These are phyloP conservation scores for Trichoderma arundinaceum DNA, from an alignment of 2,329 filamentous ascomycete species.

Conservation along the genomic window DNA sequence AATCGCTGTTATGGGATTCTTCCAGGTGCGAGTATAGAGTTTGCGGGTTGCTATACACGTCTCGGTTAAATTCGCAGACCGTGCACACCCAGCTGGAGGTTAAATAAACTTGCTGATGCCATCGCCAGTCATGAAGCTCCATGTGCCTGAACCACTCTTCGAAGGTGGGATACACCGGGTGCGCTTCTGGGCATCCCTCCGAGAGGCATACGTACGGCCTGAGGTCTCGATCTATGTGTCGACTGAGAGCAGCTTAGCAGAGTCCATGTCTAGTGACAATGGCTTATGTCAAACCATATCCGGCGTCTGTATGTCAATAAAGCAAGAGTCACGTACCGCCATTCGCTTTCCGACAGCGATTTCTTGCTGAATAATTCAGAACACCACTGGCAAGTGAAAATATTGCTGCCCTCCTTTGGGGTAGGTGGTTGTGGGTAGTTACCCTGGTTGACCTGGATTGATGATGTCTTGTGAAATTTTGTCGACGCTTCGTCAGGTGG, in stretches of 20 bases:
- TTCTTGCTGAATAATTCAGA: neutral
- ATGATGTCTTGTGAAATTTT: slow-evolving; percentile 11
- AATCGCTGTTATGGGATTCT: neutral
- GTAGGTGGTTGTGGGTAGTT: slow-evolving; percentile 1
- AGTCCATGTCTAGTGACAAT: neutral
- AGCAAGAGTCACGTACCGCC: slow-evolving; percentile 8
- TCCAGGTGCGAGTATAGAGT: neutral
- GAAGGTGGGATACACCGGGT: slow-evolving; percentile 11
- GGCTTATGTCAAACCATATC: too few relatives aligned
- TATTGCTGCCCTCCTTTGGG: neutral
- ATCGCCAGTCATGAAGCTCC: slow-evolving; percentile 17
- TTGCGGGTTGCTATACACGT: neutral
- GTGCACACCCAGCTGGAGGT: slow-evolving; percentile 23
- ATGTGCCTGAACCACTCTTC: slow-evolving; percentile 28
- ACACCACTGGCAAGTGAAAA: slow-evolving; percentile 5
- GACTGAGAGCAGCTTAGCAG: slow-evolving; percentile 4
- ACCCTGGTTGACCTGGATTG: slow-evolving; percentile 20
- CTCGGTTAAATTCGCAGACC: neutral
- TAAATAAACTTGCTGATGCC: slow-evolving; percentile 19
- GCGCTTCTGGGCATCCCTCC: slow-evolving; percentile 7
- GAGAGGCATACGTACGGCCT: slow-evolving; percentile 32
- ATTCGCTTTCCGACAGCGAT: neutral
- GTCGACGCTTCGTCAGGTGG: neutral
- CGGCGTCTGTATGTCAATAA: too few relatives aligned
- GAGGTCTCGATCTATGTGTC: slow-evolving; percentile 30